Percentiles rank a stretch among this genome's conserved stretches.
Conservation (phyloP, 441 rosid species). For the Geranium incanum region DNA sequence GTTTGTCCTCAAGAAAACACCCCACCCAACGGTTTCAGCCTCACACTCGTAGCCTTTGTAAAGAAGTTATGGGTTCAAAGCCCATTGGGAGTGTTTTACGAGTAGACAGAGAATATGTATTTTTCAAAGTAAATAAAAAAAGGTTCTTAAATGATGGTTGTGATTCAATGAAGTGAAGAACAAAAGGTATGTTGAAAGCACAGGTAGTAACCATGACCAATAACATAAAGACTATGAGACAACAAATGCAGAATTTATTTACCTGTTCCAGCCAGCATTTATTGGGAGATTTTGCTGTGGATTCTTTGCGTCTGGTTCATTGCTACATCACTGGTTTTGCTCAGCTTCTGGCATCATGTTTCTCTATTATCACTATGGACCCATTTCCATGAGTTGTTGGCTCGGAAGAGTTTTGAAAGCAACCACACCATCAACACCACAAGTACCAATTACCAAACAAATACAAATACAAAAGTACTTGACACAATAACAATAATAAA, state of each 20-base stretch:
- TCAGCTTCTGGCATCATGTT: not conserved
- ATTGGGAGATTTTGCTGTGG: not conserved
- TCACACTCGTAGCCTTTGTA: too few relatives aligned
- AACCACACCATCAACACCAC: not conserved
- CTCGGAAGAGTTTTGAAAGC: not conserved
- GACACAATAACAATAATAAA: not conserved
- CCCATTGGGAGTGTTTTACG: too few relatives aligned
- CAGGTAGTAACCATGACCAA: not conserved
- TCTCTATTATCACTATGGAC: constrained; percentile 1
- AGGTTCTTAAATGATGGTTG: not conserved
- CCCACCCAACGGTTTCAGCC: too few relatives aligned
- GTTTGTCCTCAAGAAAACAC: too few relatives aligned
- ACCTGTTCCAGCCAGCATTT: not conserved
- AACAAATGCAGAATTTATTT: not conserved
- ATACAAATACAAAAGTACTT: not conserved
- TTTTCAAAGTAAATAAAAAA: too few relatives aligned
- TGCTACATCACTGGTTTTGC: not conserved
- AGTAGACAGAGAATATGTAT: too few relatives aligned
- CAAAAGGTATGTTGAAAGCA: not conserved
- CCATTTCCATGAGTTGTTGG: not conserved
- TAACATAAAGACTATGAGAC: not conserved
- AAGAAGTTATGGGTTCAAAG: too few relatives aligned
- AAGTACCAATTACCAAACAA: not conserved
- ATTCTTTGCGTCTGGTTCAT: not conserved
- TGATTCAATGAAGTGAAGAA: not conserved